Percentiles rank a stretch among this genome's conserved stretches.
These are phyloP conservation scores for Salvia rosmarinus DNA, from an alignment of 257 asterid genomes.

Conservation along the genomic window DNA sequence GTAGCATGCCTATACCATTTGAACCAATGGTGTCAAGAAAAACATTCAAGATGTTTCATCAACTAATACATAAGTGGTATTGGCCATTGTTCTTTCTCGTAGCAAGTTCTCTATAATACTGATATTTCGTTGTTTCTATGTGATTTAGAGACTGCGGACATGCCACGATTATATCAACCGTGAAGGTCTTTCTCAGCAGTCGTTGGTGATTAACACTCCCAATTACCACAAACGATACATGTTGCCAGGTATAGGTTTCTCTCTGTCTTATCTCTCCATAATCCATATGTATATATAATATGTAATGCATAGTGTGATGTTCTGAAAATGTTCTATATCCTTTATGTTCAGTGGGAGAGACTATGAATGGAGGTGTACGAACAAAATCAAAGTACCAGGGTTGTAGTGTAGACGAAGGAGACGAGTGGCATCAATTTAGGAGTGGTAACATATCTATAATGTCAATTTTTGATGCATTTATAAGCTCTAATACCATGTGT, in stretches of 20 bases:
- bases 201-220: constrained; percentile 82
- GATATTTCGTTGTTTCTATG: constrained; percentile 29
- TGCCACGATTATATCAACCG: constrained; percentile 84
- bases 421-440: constrained; percentile 71
- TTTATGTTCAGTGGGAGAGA: constrained; percentile 67
- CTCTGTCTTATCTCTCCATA: background rate
- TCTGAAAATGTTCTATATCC: background rate
- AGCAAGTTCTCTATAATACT: background rate
- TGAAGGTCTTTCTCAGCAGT: constrained; percentile 92
- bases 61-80: background rate
- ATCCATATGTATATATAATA: background rate
- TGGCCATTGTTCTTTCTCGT: background rate
- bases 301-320: background rate
- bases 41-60: background rate
- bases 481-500: background rate
- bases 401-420: constrained; percentile 70
- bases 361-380: constrained; percentile 55
- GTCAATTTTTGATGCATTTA: background rate
- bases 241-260: constrained; percentile 65
- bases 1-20: background rate
- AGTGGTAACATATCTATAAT: constrained; percentile 48
- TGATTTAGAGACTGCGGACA: constrained; percentile 72
- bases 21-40: background rate
- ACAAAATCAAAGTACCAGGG: constrained; percentile 63
- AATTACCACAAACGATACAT: constrained; percentile 79